Conservation (phyloP, 2,329 filamentous ascomycete species). For the Blastomyces parvus region DNA sequence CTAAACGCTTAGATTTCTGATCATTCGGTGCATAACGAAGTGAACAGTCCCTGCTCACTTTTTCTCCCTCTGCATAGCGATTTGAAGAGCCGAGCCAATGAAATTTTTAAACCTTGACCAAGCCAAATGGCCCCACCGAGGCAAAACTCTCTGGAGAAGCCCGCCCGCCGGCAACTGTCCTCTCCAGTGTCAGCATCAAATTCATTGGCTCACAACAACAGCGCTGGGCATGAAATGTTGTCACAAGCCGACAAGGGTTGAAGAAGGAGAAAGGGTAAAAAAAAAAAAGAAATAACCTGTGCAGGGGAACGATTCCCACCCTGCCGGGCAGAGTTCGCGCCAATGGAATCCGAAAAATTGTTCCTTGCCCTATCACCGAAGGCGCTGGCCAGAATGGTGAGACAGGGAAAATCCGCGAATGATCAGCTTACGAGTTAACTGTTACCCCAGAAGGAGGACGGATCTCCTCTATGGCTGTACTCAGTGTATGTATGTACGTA, state of each 20-base stretch:
- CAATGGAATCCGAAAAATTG: conserved; percentile 2
- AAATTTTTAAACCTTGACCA: background rate
- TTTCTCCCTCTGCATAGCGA: background rate
- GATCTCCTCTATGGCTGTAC: too few species aligned
- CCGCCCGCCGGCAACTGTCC: background rate
- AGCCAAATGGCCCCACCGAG: background rate
- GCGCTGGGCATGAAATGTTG: too few species aligned
- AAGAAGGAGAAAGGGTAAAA: too few species aligned
- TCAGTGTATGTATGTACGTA: too few species aligned
- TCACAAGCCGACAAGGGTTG: background rate
- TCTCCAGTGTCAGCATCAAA: background rate
- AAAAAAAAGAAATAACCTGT: background rate
- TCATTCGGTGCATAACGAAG: background rate
- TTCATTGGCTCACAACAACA: background rate
- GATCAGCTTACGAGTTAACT: background rate
- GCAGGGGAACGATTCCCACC: background rate
- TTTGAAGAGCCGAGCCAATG: background rate
- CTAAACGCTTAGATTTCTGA: background rate
- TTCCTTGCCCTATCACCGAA: conserved; percentile 4
- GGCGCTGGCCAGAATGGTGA: background rate
- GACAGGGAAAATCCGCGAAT: background rate
- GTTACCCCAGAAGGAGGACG: too few species aligned
- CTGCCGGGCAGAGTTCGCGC: background rate
- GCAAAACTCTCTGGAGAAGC: background rate
- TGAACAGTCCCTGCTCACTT: background rate